phyloP scores from a whole-genome alignment of 257 asterid genomes.

The Coffea eugenioides region DNA sequence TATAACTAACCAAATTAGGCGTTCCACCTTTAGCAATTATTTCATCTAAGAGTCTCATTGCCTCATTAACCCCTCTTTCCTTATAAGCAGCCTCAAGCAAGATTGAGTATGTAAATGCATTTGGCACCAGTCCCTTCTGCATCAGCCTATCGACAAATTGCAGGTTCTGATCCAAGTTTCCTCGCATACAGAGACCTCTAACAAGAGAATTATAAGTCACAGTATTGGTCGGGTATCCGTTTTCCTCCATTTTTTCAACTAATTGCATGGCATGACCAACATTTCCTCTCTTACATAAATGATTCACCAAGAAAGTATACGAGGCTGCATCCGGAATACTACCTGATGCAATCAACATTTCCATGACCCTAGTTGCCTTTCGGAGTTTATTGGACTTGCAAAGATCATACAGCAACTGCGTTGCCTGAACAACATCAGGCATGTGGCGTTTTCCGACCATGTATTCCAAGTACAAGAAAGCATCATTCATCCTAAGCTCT shows the following conservation, averaged over 20 bases:
- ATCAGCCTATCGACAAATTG: constrained; percentile 65
- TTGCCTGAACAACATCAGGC: constrained; percentile 64
- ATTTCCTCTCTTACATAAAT: constrained; percentile 72
- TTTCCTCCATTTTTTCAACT: constrained; percentile 80
- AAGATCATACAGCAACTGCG: constrained; percentile 77
- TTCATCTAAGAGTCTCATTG: constrained; percentile 63
- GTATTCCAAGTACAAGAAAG: constrained; percentile 67
- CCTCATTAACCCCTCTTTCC: constrained; percentile 82
- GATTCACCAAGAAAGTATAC: constrained; percentile 67
- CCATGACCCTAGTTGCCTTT: constrained; percentile 84
- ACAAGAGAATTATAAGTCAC: constrained; percentile 70
- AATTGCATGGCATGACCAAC: constrained; percentile 94
- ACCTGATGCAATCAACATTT: constrained; percentile 72
- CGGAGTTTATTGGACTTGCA: constrained; percentile 62
- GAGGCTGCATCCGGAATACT: constrained; percentile 66
- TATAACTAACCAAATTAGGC: constrained; percentile 80
- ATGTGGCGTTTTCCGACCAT: constrained; percentile 70
- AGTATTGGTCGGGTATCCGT: constrained; percentile 64
- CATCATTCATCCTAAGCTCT: constrained; percentile 62
- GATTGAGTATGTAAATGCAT: constrained; percentile 79
- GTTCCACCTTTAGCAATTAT: constrained; percentile 67
- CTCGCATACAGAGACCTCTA: constrained; percentile 78
- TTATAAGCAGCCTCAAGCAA: constrained; percentile 88
- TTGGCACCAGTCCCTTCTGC: constrained; percentile 75
- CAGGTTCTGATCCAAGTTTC: constrained; percentile 59